Conservation (phyloP, 2,329 filamentous ascomycete species). For the Neurospora sp. region DNA sequence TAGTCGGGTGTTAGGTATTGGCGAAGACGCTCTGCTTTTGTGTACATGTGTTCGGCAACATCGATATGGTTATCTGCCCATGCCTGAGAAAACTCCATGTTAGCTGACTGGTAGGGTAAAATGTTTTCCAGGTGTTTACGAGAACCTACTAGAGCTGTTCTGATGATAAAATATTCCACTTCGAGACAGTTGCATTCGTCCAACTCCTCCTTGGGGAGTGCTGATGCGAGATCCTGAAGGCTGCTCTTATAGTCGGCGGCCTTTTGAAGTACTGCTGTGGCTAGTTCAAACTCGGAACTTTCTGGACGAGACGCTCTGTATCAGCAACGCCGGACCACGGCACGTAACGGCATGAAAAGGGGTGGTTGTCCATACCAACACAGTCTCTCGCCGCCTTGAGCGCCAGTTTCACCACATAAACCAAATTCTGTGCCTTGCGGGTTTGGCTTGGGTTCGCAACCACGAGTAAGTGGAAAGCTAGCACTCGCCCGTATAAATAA, state of each 20-base stretch:
- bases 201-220: conserved; percentile 22
- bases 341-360: conserved; percentile 8
- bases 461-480: conserved; percentile 62
- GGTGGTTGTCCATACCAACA: conserved; percentile 37
- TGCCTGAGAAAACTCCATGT: conserved; percentile 36
- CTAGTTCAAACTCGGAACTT: conserved; percentile 45
- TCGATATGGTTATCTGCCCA: conserved; percentile 67
- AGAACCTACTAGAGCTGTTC: conserved; percentile 52
- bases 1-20: conserved; percentile 34
- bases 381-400: conserved; percentile 57
- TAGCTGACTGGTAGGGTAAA: neutral
- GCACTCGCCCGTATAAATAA: conserved; percentile 32
- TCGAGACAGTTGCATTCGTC: conserved; percentile 30
- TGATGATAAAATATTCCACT: conserved; percentile 55
- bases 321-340: neutral
- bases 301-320: conserved; percentile 25
- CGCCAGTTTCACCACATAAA: conserved; percentile 56
- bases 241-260: conserved; percentile 46
- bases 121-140: neutral
- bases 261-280: conserved; percentile 52
- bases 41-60: conserved; percentile 69
- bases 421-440: conserved; percentile 22
- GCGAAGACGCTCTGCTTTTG: conserved; percentile 39
- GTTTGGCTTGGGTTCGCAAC: conserved; percentile 30
- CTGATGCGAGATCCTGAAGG: conserved; percentile 23